phyloP scores from a whole-genome alignment of 1,139 yeast genomes.

The Magnusiomyces clavatus region DNA sequence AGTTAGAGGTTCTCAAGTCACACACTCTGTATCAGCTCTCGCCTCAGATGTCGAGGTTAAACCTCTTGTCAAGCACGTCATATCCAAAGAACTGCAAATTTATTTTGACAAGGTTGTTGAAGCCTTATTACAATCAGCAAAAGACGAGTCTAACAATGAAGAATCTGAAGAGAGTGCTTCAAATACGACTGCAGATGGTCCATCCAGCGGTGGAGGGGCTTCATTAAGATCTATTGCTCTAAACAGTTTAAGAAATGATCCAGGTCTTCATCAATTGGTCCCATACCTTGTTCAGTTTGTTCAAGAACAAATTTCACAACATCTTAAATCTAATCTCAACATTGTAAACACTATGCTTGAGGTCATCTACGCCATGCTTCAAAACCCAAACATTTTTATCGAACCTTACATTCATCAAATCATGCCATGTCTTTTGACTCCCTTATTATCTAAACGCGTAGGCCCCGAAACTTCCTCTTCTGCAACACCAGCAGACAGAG shows the following conservation, averaged over 20 bases:
- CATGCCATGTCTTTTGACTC: constrained; percentile 90
- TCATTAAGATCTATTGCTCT: constrained; percentile 69
- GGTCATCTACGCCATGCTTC: constrained; percentile 75
- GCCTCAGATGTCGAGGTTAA: constrained; percentile 64
- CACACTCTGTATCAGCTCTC: constrained; percentile 30
- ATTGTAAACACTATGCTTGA: constrained; percentile 83
- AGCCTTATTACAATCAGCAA: constrained; percentile 44
- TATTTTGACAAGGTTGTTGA: constrained; percentile 88
- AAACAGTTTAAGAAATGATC: constrained; percentile 77
- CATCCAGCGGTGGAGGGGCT: constrained; percentile 33
- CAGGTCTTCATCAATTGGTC: constrained; percentile 92
- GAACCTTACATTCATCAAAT: constrained; percentile 96
- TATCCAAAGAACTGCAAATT: constrained; percentile 86
- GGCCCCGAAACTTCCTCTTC: constrained; percentile 43
- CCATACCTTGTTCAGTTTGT: constrained; percentile 95
- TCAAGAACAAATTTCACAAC: constrained; percentile 91
- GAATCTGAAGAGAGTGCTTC: constrained; percentile 28
- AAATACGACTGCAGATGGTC: constrained; percentile 11
- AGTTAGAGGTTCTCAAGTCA: constrained; percentile 35
- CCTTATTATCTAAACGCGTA: constrained; percentile 81
- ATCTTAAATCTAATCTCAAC: constrained; percentile 57
- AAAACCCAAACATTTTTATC: constrained; percentile 78
- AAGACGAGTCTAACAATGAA: constrained; percentile 33
- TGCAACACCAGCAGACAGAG: background rate
- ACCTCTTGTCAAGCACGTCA: constrained; percentile 93